Conservation (phyloP, 192 early-diverging fungal species). For the Pilaira anomala region DNA sequence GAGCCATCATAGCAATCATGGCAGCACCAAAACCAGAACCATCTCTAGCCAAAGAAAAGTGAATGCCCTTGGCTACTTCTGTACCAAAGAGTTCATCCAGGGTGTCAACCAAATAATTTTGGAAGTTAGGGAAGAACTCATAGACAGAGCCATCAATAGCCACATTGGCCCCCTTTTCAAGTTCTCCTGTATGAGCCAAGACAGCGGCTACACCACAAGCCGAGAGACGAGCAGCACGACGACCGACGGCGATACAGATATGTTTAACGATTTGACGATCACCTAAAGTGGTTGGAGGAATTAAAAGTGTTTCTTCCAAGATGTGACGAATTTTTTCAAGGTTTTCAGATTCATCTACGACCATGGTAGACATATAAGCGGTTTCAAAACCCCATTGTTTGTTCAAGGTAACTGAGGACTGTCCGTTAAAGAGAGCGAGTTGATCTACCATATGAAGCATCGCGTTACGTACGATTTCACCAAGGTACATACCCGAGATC, state of each 20-base stretch:
- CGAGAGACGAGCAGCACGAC: slow-evolving; percentile 81
- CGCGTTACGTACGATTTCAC: slow-evolving; percentile 80
- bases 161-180: slow-evolving; percentile 8
- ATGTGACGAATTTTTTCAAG: slow-evolving; percentile 61
- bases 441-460: slow-evolving; percentile 78
- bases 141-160: slow-evolving; percentile 74
- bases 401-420: slow-evolving; percentile 57
- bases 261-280: slow-evolving; percentile 79
- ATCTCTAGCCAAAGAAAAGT: slow-evolving; percentile 71
- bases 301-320: slow-evolving; percentile 66
- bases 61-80: slow-evolving; percentile 59
- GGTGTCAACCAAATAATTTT: slow-evolving; percentile 73
- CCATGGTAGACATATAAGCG: slow-evolving; percentile 68
- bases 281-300: slow-evolving; percentile 61
- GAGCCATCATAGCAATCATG: slow-evolving; percentile 44
- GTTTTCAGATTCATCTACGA: slow-evolving; percentile 60
- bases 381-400: slow-evolving; percentile 76
- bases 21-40: slow-evolving; percentile 80
- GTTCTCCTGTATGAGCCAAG: slow-evolving; percentile 55
- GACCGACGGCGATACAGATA: slow-evolving; percentile 75
- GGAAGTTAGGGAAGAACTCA: slow-evolving; percentile 74
- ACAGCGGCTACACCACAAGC: slow-evolving; percentile 68
- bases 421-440: slow-evolving; percentile 68
- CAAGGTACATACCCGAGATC: slow-evolving; percentile 93
- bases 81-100: slow-evolving; percentile 71